Conservation (phyloP, 257 asterid species). For the Capsicum rhomboideum region DNA sequence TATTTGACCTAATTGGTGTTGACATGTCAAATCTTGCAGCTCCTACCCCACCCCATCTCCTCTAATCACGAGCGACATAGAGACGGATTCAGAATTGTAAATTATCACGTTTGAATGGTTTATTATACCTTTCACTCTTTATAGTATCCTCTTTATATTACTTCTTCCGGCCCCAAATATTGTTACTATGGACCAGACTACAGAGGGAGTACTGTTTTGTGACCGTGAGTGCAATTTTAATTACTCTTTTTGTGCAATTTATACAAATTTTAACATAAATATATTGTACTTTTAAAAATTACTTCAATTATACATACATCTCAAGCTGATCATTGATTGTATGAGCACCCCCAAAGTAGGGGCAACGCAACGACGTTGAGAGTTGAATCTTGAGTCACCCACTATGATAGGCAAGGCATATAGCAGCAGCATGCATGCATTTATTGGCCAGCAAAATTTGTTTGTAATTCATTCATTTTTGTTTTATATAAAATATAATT, state of each 20-base stretch:
- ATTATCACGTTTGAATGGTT: background rate
- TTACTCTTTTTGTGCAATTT: too few relatives aligned
- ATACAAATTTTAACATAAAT: too few relatives aligned
- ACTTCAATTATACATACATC: too few relatives aligned
- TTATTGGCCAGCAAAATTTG: constrained; percentile 1
- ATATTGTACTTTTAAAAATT: too few relatives aligned
- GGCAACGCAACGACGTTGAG: background rate
- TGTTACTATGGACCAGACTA: too few relatives aligned
- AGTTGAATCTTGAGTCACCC: background rate
- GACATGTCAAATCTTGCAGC: background rate
- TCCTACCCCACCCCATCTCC: background rate
- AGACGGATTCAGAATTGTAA: background rate
- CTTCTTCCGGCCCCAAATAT: background rate
- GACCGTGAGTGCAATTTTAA: too few relatives aligned
- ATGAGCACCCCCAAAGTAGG: background rate
- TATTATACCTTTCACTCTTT: background rate
- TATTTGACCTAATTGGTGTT: background rate
- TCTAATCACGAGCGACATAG: background rate
- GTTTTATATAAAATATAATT: background rate
- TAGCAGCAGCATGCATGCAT: background rate
- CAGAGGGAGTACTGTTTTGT: too few relatives aligned
- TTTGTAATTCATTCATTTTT: background rate
- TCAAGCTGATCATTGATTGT: background rate
- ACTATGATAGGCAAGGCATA: background rate
- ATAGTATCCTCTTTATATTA: background rate